phyloP scores from a whole-genome alignment of 768 basidiomycete species.

The Psilocybe sp. region DNA sequence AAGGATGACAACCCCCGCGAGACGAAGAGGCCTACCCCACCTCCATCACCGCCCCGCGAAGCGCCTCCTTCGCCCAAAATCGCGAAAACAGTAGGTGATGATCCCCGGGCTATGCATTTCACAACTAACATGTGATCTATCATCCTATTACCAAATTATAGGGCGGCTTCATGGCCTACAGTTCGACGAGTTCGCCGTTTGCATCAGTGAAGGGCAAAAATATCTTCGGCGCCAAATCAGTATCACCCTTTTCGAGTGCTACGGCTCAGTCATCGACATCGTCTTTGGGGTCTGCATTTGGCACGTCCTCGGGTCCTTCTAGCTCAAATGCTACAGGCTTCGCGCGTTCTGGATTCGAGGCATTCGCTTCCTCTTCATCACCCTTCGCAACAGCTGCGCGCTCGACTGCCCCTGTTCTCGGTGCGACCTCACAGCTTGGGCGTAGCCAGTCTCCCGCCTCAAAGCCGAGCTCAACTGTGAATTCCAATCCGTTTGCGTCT shows the following conservation, averaged over 20 bases:
- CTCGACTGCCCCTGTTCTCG: slow-evolving; percentile 54
- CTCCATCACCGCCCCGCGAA: slow-evolving; percentile 51
- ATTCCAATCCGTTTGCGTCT: slow-evolving; percentile 55
- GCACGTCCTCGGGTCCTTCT: slow-evolving; percentile 15
- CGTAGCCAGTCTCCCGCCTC: slow-evolving; percentile 57
- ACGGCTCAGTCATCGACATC: slow-evolving; percentile 11
- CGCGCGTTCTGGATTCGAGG: slow-evolving; percentile 56
- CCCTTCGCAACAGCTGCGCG: slow-evolving; percentile 47
- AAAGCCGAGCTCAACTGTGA: slow-evolving; percentile 36
- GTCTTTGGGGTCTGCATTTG: slow-evolving; percentile 12
- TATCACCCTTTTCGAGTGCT: slow-evolving; percentile 25
- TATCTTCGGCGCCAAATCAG: slow-evolving; percentile 40
- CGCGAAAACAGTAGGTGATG: slow-evolving; percentile 42
- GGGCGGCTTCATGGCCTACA: slow-evolving; percentile 81
- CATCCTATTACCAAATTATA: slow-evolving; percentile 20
- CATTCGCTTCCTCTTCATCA: slow-evolving; percentile 49
- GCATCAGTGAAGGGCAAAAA: slow-evolving; percentile 70
- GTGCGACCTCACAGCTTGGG: slow-evolving; percentile 37
- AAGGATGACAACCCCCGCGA: slow-evolving; percentile 62
- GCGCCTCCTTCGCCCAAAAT: slow-evolving; percentile 30
- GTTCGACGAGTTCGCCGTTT: slow-evolving; percentile 72
- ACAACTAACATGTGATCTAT: slow-evolving; percentile 1
- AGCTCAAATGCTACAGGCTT: slow-evolving; percentile 12
- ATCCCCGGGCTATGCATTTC: slow-evolving; percentile 4
- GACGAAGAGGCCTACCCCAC: slow-evolving; percentile 61